A percentile compares a stretch with the other conserved stretches of the same genome.
phyloP scores from a whole-genome alignment of 2,329 filamentous ascomycete species.

The Colletotrichum sp. region DNA sequence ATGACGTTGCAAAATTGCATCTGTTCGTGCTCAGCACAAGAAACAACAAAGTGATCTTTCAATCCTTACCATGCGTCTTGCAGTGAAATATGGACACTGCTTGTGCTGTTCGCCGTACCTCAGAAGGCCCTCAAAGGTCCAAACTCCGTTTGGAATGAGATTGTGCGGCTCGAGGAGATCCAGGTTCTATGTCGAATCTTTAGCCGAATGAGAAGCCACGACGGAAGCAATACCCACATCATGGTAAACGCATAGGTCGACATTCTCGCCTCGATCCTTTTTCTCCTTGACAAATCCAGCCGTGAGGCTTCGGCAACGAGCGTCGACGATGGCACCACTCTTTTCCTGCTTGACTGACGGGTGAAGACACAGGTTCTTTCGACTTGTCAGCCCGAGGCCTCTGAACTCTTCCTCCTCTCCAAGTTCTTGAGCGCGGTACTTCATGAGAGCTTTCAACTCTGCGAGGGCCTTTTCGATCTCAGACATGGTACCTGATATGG shows the following conservation, averaged over 20 bases:
- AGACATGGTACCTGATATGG: constrained; percentile 80
- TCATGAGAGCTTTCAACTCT: constrained; percentile 92
- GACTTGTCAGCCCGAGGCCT: constrained; percentile 89
- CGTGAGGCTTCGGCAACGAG: constrained; percentile 92
- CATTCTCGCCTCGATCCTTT: constrained; percentile 92
- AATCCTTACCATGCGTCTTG: constrained; percentile 79
- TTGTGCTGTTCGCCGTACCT: constrained; percentile 94
- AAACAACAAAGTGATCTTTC: not conserved
- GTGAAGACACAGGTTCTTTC: constrained; percentile 96
- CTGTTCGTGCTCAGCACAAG: constrained; percentile 42
- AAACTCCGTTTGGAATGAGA: constrained; percentile 91
- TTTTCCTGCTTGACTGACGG: constrained; percentile 96
- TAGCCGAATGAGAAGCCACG: not conserved
- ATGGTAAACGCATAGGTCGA: constrained; percentile 94
- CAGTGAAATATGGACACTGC: constrained; percentile 97
- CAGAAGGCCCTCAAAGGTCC: constrained; percentile 89
- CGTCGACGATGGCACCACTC: constrained; percentile 91
- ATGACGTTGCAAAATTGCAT: constrained; percentile 99
- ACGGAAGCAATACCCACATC: constrained; percentile 64
- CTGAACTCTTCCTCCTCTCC: constrained; percentile 92
- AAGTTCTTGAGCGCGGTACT: constrained; percentile 88
- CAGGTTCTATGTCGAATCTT: constrained; percentile 68
- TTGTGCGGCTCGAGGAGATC: constrained; percentile 95
- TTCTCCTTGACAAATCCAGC: constrained; percentile 98
- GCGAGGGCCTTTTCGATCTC: constrained; percentile 98